These are phyloP conservation scores for Telfairia occidentalis DNA, from an alignment of 331 rosid species.

Conservation along the genomic window DNA sequence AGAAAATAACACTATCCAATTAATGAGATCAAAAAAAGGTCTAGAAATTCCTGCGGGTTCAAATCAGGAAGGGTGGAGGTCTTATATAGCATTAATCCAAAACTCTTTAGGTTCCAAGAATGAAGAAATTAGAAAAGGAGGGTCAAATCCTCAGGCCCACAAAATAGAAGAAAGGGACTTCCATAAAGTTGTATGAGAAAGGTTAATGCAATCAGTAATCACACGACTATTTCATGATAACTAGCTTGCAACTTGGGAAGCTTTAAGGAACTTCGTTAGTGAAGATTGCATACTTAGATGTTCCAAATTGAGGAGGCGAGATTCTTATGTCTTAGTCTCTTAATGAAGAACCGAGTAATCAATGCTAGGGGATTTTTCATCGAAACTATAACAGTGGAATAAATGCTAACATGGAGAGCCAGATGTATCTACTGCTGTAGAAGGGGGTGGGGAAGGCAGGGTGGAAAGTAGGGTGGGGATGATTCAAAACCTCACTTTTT, in stretches of 20 bases:
- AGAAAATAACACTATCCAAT: background rate
- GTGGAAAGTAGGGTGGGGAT: background rate
- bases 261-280: background rate
- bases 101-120: background rate
- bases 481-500: background rate
- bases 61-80: background rate
- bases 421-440: background rate
- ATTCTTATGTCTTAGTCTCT: background rate
- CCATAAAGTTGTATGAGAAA: background rate
- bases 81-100: background rate
- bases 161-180: background rate
- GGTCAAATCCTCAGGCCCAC: background rate
- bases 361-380: background rate
- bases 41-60: background rate
- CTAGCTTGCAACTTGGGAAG: background rate
- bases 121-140: background rate
- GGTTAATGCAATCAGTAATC: background rate
- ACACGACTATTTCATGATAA: background rate
- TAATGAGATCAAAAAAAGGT: background rate
- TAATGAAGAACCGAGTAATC: background rate
- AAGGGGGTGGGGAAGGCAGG: background rate
- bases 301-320: background rate
- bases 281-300: background rate
- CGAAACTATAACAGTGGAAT: background rate
- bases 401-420: background rate